Conservation (phyloP, 176 grass and related monocot genomes). For the Paspalum notatum region DNA sequence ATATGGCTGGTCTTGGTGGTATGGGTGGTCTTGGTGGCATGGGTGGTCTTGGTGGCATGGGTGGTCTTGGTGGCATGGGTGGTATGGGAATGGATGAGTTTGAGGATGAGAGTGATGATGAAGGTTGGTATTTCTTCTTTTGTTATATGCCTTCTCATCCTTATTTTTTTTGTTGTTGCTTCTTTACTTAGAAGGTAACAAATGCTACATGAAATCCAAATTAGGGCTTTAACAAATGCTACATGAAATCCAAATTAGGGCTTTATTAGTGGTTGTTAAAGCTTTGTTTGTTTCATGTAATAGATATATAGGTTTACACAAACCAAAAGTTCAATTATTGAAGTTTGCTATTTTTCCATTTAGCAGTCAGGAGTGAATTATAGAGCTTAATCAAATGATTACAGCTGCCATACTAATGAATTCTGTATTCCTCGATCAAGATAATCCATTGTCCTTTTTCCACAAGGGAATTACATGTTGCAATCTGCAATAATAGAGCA, state of each 20-base stretch:
- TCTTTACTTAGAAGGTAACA: not conserved
- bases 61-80: conserved; percentile 43
- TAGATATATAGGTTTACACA: not conserved
- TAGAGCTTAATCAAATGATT: not conserved
- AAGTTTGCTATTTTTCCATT: not conserved
- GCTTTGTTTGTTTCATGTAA: too few species aligned
- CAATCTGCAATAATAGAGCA: not conserved
- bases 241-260: too few species aligned
- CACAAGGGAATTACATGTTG: not conserved
- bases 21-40: conserved; percentile 36
- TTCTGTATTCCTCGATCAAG: not conserved
- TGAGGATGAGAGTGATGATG: conserved; percentile 80
- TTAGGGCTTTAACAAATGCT: not conserved
- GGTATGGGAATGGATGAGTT: conserved; percentile 68
- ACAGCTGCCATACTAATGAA: not conserved
- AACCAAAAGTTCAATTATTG: not conserved
- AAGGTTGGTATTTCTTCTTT: conserved; percentile 58
- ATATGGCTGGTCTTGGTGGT: conserved; percentile 29
- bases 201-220: not conserved
- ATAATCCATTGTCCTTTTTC: not conserved
- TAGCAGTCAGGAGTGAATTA: not conserved
- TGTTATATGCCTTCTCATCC: not conserved
- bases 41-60: conserved; percentile 8
- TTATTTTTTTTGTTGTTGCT: conserved; percentile 8
- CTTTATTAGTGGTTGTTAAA: too few species aligned